phyloP scores from a whole-genome alignment of 495 filamentous ascomycete genomes.

The Astrothelium subdiscretum region DNA sequence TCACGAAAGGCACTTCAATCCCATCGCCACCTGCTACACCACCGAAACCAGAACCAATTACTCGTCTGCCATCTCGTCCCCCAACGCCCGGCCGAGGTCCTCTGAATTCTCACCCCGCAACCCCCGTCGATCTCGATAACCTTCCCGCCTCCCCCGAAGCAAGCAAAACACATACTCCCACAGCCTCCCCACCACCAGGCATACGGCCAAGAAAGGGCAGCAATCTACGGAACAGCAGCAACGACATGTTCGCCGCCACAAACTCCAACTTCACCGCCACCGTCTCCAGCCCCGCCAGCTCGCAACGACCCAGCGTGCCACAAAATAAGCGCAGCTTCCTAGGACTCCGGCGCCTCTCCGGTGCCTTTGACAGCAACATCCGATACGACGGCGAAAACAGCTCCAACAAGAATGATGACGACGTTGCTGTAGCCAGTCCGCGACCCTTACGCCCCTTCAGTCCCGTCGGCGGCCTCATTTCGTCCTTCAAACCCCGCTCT shows the following conservation, averaged over 20 bases:
- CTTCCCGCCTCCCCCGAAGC: background rate
- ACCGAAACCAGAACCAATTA: constrained; percentile 7
- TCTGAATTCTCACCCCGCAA: constrained; percentile 30
- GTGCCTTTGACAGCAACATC: background rate
- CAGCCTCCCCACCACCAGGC: background rate
- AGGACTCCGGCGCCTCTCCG: background rate
- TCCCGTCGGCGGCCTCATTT: background rate
- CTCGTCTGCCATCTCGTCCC: constrained; percentile 12
- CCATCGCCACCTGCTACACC: constrained; percentile 26
- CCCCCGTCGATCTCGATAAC: constrained; percentile 10
- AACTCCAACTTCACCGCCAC: background rate
- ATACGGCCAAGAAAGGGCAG: background rate
- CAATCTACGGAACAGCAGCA: background rate
- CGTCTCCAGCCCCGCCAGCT: background rate
- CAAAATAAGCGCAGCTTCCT: background rate
- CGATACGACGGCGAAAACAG: background rate
- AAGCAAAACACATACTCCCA: background rate
- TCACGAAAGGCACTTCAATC: constrained; percentile 29
- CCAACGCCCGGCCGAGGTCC: constrained; percentile 30
- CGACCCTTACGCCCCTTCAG: background rate
- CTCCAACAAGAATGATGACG: background rate
- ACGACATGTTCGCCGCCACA: background rate
- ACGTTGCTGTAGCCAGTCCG: background rate
- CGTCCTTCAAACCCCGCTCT: background rate
- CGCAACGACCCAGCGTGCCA: background rate